Conservation (phyloP, 164 flowering plant species). For the Dillenia suffruticosa region DNA sequence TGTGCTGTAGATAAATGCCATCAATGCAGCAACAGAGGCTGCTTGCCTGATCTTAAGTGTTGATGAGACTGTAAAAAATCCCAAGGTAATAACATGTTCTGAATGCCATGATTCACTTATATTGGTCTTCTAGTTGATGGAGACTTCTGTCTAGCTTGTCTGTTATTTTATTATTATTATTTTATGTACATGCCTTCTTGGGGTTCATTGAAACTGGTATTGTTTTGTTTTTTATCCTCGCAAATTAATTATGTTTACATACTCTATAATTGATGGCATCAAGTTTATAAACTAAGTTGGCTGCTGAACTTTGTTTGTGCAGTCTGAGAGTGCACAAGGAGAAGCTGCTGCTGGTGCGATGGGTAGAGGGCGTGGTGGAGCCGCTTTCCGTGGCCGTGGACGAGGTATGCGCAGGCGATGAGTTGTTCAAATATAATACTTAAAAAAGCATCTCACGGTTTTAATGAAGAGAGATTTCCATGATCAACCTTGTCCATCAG, state of each 20-base stretch:
- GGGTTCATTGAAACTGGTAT: too few relatives aligned
- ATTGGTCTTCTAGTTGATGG: too few relatives aligned
- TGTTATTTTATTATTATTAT: conserved; percentile 1
- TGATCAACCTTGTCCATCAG: too few relatives aligned
- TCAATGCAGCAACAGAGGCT: conserved; percentile 97
- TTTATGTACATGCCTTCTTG: neutral
- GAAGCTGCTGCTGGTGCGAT: conserved; percentile 97
- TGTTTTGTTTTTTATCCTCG: too few relatives aligned
- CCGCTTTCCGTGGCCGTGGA: conserved; percentile 73
- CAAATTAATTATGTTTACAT: too few relatives aligned
- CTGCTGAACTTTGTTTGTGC: conserved; percentile 17
- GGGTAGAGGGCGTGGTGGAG: conserved; percentile 88
- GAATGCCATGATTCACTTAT: too few relatives aligned
- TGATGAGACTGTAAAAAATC: conserved; percentile 95
- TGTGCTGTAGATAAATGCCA: conserved; percentile 79
- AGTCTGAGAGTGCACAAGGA: conserved; percentile 99
- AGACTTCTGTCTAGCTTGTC: too few relatives aligned
- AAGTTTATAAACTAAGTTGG: too few relatives aligned
- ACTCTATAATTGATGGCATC: too few relatives aligned
- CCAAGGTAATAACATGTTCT: conserved; percentile 56
- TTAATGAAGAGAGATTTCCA: too few relatives aligned
- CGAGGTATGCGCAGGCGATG: conserved; percentile 95
- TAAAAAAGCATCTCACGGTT: neutral
- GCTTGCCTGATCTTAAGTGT: conserved; percentile 93
- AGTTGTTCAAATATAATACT: conserved; percentile 7